Evolutionary conservation across 2,329 filamentous ascomycete genomes (phyloP).

Genomic region (Ceratocystiopsis sp.): DNA sequence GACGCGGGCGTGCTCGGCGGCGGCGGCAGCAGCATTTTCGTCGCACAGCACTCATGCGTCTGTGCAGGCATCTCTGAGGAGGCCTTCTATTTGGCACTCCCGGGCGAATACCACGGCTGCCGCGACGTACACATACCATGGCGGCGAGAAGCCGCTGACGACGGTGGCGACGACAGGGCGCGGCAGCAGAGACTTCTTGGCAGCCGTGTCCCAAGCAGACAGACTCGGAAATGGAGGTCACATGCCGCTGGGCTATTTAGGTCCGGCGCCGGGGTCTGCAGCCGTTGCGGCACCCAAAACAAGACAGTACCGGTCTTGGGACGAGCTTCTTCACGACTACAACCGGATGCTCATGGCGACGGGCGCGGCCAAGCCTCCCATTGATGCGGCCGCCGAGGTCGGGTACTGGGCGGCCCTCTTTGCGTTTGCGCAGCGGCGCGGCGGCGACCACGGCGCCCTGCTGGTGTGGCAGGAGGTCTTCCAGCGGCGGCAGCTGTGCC

Average conservation of each 20-base stretch:
- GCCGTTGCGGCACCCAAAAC: background rate
- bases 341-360: slow-evolving; percentile 13
- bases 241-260: too few species aligned
- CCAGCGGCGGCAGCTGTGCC: slow-evolving; percentile 10
- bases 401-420: slow-evolving; percentile 17
- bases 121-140: too few species aligned
- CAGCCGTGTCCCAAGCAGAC: too few species aligned
- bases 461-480: slow-evolving; percentile 15
- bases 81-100: background rate
- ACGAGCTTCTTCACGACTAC: slow-evolving; percentile 11
- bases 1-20: background rate
- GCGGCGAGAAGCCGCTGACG: too few species aligned
- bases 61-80: too few species aligned
- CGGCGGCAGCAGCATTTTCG: background rate
- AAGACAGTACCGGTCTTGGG: slow-evolving; percentile 13
- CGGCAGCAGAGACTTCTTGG: too few species aligned
- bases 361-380: slow-evolving; percentile 3
- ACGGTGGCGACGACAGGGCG: too few species aligned
- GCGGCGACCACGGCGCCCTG: slow-evolving; percentile 11
- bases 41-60: too few species aligned
- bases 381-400: slow-evolving; percentile 11
- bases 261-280: too few species aligned
- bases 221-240: too few species aligned
- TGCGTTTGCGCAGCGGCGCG: slow-evolving; percentile 14
- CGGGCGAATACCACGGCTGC: too few species aligned